Base-by-base conservation (phyloP, 345 rosid genomes). In the Euphorbia peplus region DNA sequence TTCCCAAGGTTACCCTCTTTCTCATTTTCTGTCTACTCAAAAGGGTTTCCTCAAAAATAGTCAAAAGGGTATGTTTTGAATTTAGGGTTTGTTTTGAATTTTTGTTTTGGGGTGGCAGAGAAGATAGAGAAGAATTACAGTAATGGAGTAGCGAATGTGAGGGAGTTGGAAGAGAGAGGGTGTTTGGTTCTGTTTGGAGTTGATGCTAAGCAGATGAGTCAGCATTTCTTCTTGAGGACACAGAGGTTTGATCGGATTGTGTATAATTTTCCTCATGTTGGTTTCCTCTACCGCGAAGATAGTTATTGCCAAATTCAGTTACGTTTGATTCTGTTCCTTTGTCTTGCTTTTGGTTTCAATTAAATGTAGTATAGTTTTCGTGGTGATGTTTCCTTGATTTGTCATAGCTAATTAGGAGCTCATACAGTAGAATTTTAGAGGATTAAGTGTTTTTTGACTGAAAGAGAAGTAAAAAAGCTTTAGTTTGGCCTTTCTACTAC, bases 261-360 rank as follows among this genome's bases (percentile, higher is more conserved):
- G 67, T 81, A 54, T 70, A 77, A 81, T 78, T 81, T 81, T 56
- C 84, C 84, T 64, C 81, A 77, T 67, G 76, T 75, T 48, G 84
- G 81, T 64, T 80, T 80, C 64, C 69, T 50, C 57, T 77, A 32
- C 64, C 79, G 26, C 8, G 79, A 77, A 63, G 53, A 9, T 32
- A 77, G 81, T 67, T 62, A 76, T 68, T 73, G 70, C 56, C 78
- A 79, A 42, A 76, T 79, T 69, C 77, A 73, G 83, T 76, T 75
- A 70, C 14, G 67, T 64, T 29, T 15, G 8, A 2, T 15, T 32
- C 12, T 30, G 19, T 46, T 18, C 35, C 35, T 39, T 4, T 39
- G 1, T 39, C 8, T 39, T 39, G 6, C 11, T 39, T 39, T 39
- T 39, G 3, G 3, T 35, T 35, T 8, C 3, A 8, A 3, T 35